Base-by-base conservation (phyloP, 495 filamentous ascomycete genomes). In the Hypoxylon subgilvum region DNA sequence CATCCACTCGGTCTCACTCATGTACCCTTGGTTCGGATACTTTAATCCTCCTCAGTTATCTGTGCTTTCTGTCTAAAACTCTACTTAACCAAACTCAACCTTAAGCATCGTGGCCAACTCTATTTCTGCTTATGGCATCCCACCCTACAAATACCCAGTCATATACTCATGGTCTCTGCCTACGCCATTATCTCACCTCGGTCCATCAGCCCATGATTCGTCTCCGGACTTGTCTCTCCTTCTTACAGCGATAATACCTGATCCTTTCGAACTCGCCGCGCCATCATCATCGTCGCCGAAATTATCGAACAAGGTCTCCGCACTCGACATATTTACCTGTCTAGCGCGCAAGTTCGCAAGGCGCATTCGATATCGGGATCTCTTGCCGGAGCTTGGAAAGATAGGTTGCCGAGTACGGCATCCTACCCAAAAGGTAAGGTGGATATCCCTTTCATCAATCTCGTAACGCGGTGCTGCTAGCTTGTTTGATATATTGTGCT, bases 341-440 rank as follows among this genome's bases (percentile, higher is more conserved):
- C n/a, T n/a, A n/a, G n/a, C n/a, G n/a, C n/a, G n/a, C n/a, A n/a
- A n/a, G n/a, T n/a, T n/a, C n/a, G n/a, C n/a, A n/a, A n/a, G n/a
- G n/a, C n/a, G n/a, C n/a, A n/a, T n/a, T n/a, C n/a, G n/a, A n/a
- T n/a, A n/a, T n/a, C n/a, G n/a, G n/a, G n/a, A n/a, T n/a, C n/a
- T n/a, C n/a, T 18, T 30, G 18, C n/a, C 16, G 2, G 21, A 31
- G 18, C 40, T 52, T 32, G 21, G 23, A 48, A 22, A 16, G 21
- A 43, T 7, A 42, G n/a, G n/a, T n/a, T n/a, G n/a, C n/a, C n/a
- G n/a, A n/a, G n/a, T 25, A 42, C 25, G 43, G 36, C 18, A 32
- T 49, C 30, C 12, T 43, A 38, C 43, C 38, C 13, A 54, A 48
- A 39, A 53, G 44, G 57, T 61, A 54, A 49, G 49, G 10, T 34